Evolutionary conservation across 768 basidiomycete genomes (phyloP), one percentile per base, ranked within the genome.

Genomic region (Cyclocybe cylindracea): DNA sequence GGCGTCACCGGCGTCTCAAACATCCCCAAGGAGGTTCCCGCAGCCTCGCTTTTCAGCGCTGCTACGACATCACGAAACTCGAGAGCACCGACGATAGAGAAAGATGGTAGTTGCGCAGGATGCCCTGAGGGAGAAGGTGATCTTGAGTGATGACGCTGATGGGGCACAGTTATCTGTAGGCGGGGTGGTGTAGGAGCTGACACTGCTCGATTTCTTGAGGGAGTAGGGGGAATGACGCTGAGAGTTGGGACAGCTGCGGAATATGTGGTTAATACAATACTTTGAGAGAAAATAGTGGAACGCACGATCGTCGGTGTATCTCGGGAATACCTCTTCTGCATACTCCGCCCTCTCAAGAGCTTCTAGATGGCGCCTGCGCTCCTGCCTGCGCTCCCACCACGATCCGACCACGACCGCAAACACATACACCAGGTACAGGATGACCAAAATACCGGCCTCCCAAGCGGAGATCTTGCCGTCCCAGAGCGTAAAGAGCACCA

Each of bases 11-110:
- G 86, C 24, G 78, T 80, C 44, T 89, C 87, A 56, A 92, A 92
- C 3, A 84, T 72, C 52, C 68, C 77, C 43, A 91, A 71, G 0
- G 83, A 78, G 0, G 79, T 70, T 1, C 75, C 74, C 2, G 82
- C 78, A 8, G 87, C 86, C 61, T 94, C 84, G 44, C 77, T 77
- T 56, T 85, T 83, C 18, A 99, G 75, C 0, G 88, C 86, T 9
- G 88, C 78, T 16, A 99, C 88, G 18, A 98, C 89, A 53, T 94
- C 87, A 13, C 94, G 81, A 70, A 99, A 99, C 68, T 99, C 97
- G 39, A 99, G 81, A 0, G 97, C 97, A 7, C 96, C 93, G 4
- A 98, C 82, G 2, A 99, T 80, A 2, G 96, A 98, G 61, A 93
- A 93, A 0, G 89, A 91, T 2, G 89, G 89, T 69, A 92, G 79